Evolutionary conservation across 768 basidiomycete species (phyloP).

Genomic region (Cantharellus cinnabarinus): DNA sequence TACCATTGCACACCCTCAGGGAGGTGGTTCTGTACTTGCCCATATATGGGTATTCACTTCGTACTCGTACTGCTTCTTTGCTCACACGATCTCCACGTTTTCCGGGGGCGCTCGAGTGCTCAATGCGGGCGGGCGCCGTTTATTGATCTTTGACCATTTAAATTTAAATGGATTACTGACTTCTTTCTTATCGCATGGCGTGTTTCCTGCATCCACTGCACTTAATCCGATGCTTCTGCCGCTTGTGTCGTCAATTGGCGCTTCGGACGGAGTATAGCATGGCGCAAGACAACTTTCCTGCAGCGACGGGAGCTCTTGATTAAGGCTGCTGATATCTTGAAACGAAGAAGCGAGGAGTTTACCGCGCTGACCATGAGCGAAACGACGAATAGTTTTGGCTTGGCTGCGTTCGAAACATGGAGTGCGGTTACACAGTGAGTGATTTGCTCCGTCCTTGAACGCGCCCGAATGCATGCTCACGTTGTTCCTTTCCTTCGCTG

Average conservation of each 20-base stretch:
- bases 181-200: no score
- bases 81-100: no score
- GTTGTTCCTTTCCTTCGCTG: background rate
- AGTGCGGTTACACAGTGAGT: background rate
- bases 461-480: background rate
- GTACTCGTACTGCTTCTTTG: no score
- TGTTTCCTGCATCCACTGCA: no score
- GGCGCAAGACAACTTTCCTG: conserved; percentile 3
- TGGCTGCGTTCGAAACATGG: background rate
- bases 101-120: no score
- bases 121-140: background rate
- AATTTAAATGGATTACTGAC: background rate
- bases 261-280: background rate
- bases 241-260: background rate
- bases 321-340: conserved; percentile 7
- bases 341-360: conserved; percentile 6
- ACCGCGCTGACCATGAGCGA: conserved; percentile 8
- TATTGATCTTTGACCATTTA: background rate
- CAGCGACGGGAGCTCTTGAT: conserved; percentile 10
- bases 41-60: no score
- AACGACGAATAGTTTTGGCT: conserved; percentile 5
- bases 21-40: no score
- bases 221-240: background rate
- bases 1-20: no score
- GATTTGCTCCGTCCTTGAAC: background rate